Conservation (phyloP, 73 alveolate genomes). For the Tetrahymena malaccensis region DNA sequence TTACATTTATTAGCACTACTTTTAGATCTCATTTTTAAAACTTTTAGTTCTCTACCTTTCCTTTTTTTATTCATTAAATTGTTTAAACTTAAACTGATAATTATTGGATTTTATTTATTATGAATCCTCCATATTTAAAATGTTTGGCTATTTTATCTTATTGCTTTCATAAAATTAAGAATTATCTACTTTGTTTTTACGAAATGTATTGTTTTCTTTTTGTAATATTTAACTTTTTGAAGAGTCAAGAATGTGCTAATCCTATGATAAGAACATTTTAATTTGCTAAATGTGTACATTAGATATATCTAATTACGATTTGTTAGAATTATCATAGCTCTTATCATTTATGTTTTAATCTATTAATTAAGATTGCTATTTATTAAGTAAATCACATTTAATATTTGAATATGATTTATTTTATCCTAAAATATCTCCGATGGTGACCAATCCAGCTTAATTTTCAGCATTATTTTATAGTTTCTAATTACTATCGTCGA, state of each 20-base stretch:
- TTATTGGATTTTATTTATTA: no score
- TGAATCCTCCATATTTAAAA: background rate
- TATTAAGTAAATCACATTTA: background rate
- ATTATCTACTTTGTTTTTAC: background rate
- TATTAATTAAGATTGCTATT: background rate
- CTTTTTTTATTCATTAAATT: no score
- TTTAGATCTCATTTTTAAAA: no score
- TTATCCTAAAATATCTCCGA: background rate
- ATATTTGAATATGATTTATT: background rate
- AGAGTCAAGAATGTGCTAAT: background rate
- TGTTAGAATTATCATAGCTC: background rate
- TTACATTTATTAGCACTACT: background rate
- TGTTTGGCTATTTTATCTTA: no score
- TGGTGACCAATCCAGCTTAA: background rate
- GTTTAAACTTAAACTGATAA: no score
- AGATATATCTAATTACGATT: background rate
- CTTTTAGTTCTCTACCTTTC: background rate
- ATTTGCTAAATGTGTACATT: background rate
- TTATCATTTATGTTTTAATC: background rate
- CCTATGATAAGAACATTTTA: background rate
- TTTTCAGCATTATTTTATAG: background rate
- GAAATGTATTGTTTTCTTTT: background rate
- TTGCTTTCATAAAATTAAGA: background rate
- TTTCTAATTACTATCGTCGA: background rate
- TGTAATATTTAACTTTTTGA: background rate